These are phyloP conservation scores for Phaeotremella skinneri DNA, from an alignment of 768 basidiomycete genomes.

Conservation along the genomic window DNA sequence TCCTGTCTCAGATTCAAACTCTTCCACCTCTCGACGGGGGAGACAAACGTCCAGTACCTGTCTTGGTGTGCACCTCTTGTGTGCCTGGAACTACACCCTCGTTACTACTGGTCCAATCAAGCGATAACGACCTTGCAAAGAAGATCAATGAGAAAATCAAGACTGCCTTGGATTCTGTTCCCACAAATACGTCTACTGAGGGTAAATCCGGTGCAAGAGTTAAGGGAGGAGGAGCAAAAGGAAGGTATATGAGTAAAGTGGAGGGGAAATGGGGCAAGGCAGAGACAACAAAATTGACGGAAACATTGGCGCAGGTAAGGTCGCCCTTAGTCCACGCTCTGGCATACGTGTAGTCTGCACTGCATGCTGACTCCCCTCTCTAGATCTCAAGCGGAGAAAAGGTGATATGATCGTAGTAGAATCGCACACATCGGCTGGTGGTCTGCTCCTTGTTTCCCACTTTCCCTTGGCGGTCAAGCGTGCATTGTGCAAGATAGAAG, in stretches of 20 bases:
- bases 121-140: conserved; percentile 40
- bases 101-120: conserved; percentile 36
- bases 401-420: too few relatives aligned
- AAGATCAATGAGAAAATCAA: conserved; percentile 35
- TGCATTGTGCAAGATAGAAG: too few relatives aligned
- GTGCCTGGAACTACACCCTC: conserved; percentile 14
- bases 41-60: not conserved
- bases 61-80: conserved; percentile 28
- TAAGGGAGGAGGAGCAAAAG: conserved; percentile 50
- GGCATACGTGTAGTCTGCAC: too few relatives aligned
- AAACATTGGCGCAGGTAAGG: not conserved
- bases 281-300: conserved; percentile 12
- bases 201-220: conserved; percentile 28
- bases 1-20: not conserved
- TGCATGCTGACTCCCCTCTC: too few relatives aligned
- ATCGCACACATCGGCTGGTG: too few relatives aligned
- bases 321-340: too few relatives aligned
- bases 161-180: conserved; percentile 24
- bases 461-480: too few relatives aligned
- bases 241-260: conserved; percentile 47
- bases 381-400: too few relatives aligned
- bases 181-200: not conserved
- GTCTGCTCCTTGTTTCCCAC: too few relatives aligned
- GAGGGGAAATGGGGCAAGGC: conserved; percentile 43
- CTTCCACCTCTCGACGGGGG: not conserved